These are phyloP conservation scores for Bryoerythrophyllum caledonicum DNA, from an alignment of 225 moss, liverwort and hornwort species.

Conservation along the genomic window DNA sequence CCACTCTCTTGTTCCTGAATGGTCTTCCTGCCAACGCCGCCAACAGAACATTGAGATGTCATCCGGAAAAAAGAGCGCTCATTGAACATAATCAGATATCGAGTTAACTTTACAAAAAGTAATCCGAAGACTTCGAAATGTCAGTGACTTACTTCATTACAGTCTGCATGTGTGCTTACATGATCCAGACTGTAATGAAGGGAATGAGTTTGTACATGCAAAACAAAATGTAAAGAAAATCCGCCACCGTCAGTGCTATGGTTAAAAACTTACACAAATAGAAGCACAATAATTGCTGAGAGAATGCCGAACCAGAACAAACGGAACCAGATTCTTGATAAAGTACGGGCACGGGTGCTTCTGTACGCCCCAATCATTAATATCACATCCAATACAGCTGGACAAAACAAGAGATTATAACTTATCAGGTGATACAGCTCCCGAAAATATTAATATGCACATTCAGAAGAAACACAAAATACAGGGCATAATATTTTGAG, in stretches of 20 bases:
- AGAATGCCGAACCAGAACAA: slow-evolving; percentile 70
- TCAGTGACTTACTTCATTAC: not conserved
- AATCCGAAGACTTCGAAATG: slow-evolving; percentile 4
- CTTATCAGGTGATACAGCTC: slow-evolving; percentile 12
- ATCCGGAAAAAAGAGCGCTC: not conserved
- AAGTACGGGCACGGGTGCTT: slow-evolving; percentile 70
- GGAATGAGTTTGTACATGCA: not conserved
- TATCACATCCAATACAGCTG: slow-evolving; percentile 80
- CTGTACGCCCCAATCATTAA: slow-evolving; percentile 88
- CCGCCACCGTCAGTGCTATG: slow-evolving; percentile 22
- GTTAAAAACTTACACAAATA: slow-evolving; percentile 71
- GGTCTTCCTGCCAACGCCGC: slow-evolving; percentile 61
- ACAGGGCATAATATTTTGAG: not conserved
- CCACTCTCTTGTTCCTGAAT: slow-evolving; percentile 65
- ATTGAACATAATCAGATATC: not conserved
- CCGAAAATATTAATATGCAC: not conserved
- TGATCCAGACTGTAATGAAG: slow-evolving; percentile 23
- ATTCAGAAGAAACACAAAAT: not conserved
- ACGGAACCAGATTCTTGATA: slow-evolving; percentile 80
- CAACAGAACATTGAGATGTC: slow-evolving; percentile 12
- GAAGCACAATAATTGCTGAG: slow-evolving; percentile 49
- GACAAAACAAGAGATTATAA: slow-evolving; percentile 22
- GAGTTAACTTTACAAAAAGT: not conserved
- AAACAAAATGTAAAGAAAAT: slow-evolving; percentile 5
- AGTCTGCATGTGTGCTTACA: not conserved